Evolutionary conservation across 352 stramenopile species (phyloP).

Genomic region (Phytophthora pini): DNA sequence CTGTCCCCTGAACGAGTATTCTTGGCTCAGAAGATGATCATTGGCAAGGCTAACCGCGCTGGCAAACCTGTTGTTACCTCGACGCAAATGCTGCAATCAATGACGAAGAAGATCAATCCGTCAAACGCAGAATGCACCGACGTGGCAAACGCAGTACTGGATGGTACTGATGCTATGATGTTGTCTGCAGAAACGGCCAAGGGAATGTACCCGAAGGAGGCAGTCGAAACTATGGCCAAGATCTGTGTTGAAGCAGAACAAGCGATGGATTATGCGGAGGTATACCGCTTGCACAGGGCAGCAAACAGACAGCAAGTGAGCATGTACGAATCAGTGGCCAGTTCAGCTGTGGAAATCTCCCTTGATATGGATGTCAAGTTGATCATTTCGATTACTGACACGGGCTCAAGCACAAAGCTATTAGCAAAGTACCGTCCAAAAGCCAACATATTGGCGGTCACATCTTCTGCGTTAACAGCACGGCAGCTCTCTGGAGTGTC

Average conservation of each 20-base stretch:
- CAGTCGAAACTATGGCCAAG: conserved; percentile 95
- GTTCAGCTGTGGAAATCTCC: conserved; percentile 97
- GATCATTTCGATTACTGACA: conserved; percentile 98
- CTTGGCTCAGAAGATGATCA: conserved; percentile 99
- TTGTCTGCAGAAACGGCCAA: conserved; percentile 99
- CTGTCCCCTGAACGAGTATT: conserved; percentile 98
- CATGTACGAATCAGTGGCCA: conserved; percentile 95
- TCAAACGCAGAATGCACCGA: conserved; percentile 99
- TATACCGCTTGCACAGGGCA: conserved; percentile 64
- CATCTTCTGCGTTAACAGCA: conserved; percentile 69
- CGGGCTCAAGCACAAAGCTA: conserved; percentile 93
- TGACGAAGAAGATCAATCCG: conserved; percentile 97
- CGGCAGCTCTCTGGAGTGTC: conserved; percentile 82
- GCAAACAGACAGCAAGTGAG: conserved; percentile 61
- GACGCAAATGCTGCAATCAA: conserved; percentile 99
- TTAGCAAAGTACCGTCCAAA: conserved; percentile 96
- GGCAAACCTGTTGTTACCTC: conserved; percentile 99
- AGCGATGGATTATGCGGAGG: conserved; percentile 72
- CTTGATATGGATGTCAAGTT: conserved; percentile 96
- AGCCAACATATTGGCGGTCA: conserved; percentile 91
- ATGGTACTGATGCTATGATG: conserved; percentile 99
- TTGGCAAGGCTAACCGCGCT: conserved; percentile 95
- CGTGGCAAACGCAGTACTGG: conserved; percentile 99
- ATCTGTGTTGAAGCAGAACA: conserved; percentile 94
- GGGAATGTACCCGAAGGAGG: conserved; percentile 95